phyloP scores from a whole-genome alignment of 495 filamentous ascomycete genomes.

The Xylaria longipes region DNA sequence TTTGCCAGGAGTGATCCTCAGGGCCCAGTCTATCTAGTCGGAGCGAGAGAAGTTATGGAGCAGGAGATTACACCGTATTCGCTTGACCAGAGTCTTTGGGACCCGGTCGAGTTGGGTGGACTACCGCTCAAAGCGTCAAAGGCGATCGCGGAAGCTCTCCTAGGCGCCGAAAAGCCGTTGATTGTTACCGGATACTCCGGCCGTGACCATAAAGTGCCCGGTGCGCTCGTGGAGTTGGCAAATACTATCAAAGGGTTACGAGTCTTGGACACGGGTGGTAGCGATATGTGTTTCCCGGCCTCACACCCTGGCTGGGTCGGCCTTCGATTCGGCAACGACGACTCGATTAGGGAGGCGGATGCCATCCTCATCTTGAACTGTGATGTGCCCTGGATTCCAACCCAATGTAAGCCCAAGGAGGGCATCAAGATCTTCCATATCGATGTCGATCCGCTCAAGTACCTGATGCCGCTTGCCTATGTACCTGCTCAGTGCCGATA shows the following conservation, averaged over 20 bases:
- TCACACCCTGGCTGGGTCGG: conserved; percentile 76
- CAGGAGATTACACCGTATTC: conserved; percentile 85
- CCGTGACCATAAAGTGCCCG: conserved; percentile 71
- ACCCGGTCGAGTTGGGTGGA: conserved; percentile 75
- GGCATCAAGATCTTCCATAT: conserved; percentile 78
- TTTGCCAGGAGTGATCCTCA: conserved; percentile 83
- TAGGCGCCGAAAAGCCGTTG: conserved; percentile 75
- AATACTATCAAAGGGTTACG: conserved; percentile 78
- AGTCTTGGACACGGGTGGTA: conserved; percentile 87
- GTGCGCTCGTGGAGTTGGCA: conserved; percentile 77
- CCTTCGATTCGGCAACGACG: conserved; percentile 76
- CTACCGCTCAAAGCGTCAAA: conserved; percentile 69
- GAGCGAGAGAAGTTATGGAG: conserved; percentile 89
- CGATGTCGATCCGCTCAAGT: conserved; percentile 86
- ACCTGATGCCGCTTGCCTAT: conserved; percentile 86
- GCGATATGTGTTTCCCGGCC: conserved; percentile 95
- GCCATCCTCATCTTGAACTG: conserved; percentile 87
- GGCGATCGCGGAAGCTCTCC: conserved; percentile 72
- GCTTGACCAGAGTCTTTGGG: conserved; percentile 77
- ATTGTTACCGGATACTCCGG: conserved; percentile 86
- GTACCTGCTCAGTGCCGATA: conserved; percentile 75
- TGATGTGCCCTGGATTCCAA: conserved; percentile 73
- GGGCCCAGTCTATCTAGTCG: conserved; percentile 86
- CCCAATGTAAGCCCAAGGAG: conserved; percentile 63
- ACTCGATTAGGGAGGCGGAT: conserved; percentile 76